Base-by-base conservation (phyloP, 1,284 basidiomycete genomes). In the Rhizopogon parksii region DNA sequence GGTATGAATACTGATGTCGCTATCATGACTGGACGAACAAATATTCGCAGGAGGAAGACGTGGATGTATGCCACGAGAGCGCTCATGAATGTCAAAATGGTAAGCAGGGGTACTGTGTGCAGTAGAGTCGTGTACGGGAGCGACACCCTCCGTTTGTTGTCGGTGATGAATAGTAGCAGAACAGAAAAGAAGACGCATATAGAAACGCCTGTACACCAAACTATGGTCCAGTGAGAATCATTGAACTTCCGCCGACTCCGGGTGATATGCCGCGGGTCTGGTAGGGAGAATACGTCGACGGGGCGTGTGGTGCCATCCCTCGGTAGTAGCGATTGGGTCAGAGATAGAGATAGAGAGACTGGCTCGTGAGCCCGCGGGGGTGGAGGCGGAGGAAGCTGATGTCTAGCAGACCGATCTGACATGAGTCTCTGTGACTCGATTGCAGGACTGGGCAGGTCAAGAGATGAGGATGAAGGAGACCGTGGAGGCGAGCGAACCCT, bases 61-160 rank as follows among this genome's bases (percentile, higher is more conserved):
- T 94, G 88, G 14, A 75, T 71, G 59, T 92, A 91, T 2, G 90
- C 85, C 40, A 84, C 75, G 36, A 76, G 64, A 1, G 91, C 83
- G 52, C 88, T 84, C 37, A 85, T 66, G 52, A 90, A 74, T 5
- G 88, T 86, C 46, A 95, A 74, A 52, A 92, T 80, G 25, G 85
- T 83, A 53, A 95, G 77, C 52, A 95, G 72, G 1, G 93, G 93
- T 15, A 95, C 78, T 3, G 91, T 90, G 57, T 91, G 88, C 46
- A 95, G 67, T 15, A 94, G 69, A 2, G 85, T 85, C 40, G 79
- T 80, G 64, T 90, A 93, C 30, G 88, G 85, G 32, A 68, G 68
- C 45, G 72, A 73, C 17, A 57, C 62, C 17, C 5, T 46, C 27
- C 47, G 50, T n/a, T 15, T n/a, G 14, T 27, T 25, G 12, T 76